These are phyloP conservation scores for Cytospora paraplurivora DNA, from an alignment of 2,329 filamentous ascomycete genomes.

Conservation along the genomic window DNA sequence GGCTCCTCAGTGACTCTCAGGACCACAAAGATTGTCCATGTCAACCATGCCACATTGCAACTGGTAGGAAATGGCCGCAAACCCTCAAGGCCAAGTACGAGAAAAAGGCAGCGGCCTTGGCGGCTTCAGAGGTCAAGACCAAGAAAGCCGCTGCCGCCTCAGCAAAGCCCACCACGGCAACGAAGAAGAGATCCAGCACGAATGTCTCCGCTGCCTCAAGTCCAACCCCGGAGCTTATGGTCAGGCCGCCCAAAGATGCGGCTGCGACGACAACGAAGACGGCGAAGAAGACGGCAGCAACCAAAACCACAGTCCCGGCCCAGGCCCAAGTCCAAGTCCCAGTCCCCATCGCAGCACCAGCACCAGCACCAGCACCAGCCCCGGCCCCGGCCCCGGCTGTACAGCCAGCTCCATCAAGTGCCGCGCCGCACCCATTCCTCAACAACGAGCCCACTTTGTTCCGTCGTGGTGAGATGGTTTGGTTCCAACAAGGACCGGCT, in stretches of 20 bases:
- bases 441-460: slow-evolving; percentile 32
- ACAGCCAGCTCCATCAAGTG: slow-evolving; percentile 1
- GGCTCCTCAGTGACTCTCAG: slow-evolving; percentile 51
- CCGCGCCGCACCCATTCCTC: slow-evolving; percentile 9
- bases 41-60: slow-evolving; percentile 34
- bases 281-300: slow-evolving; percentile 12
- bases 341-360: background rate
- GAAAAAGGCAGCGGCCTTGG: slow-evolving; percentile 20
- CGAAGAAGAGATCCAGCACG: slow-evolving; percentile 11
- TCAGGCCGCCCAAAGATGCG: slow-evolving; percentile 19
- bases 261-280: slow-evolving; percentile 8
- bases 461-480: slow-evolving; percentile 41
- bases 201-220: slow-evolving; percentile 9
- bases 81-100: slow-evolving; percentile 24
- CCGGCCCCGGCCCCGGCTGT: background rate
- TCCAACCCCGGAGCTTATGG: slow-evolving; percentile 3
- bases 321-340: background rate
- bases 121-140: slow-evolving; percentile 17
- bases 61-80: slow-evolving; percentile 22
- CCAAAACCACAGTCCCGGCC: slow-evolving; percentile 7
- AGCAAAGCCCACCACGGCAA: slow-evolving; percentile 11
- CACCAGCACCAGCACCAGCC: background rate
- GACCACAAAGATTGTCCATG: slow-evolving; percentile 55
- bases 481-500: slow-evolving; percentile 38
- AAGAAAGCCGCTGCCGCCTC: slow-evolving; percentile 12